Percentiles rank a stretch among this genome's conserved stretches.
Evolutionary conservation across 1,284 basidiomycete species (phyloP).

Genomic region (Puccinia novopanici): DNA sequence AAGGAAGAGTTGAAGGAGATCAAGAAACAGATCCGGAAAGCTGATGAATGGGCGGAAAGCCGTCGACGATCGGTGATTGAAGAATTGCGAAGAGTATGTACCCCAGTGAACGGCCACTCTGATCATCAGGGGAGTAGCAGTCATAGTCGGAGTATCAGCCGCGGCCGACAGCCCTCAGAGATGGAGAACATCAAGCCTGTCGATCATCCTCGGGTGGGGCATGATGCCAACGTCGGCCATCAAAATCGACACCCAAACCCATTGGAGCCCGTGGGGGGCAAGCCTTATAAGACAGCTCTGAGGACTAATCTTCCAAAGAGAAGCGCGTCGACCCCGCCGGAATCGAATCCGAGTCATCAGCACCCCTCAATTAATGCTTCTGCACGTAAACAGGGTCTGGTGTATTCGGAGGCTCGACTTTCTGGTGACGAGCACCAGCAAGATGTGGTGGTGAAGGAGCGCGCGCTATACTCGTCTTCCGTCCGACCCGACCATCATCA

Average conservation of each 20-base stretch:
- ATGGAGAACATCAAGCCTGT: not conserved
- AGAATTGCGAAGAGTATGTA: slow-evolving; percentile 27
- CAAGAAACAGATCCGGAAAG: slow-evolving; percentile 30
- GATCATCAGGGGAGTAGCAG: not conserved
- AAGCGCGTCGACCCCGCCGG: slow-evolving; percentile 27
- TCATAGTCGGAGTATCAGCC: slow-evolving; percentile 19
- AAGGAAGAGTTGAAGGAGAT: slow-evolving; percentile 37
- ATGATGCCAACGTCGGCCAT: not conserved
- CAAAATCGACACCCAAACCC: not conserved
- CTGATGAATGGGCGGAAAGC: slow-evolving; percentile 41
- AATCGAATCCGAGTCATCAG: not conserved
- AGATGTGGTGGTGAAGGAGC: not conserved
- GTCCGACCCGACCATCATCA: not conserved
- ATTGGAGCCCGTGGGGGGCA: not conserved
- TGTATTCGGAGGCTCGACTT: not conserved
- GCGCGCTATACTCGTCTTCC: not conserved
- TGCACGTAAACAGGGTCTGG: not conserved
- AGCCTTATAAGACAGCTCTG: not conserved
- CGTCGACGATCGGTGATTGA: slow-evolving; percentile 24
- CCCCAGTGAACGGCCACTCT: not conserved
- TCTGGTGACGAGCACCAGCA: not conserved
- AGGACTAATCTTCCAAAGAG: not conserved
- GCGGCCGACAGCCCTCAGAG: not conserved
- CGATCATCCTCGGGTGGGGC: not conserved
- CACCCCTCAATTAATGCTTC: not conserved